These are phyloP conservation scores for Claviceps cyperi DNA, from an alignment of 2,329 filamentous ascomycete species.

Conservation along the genomic window DNA sequence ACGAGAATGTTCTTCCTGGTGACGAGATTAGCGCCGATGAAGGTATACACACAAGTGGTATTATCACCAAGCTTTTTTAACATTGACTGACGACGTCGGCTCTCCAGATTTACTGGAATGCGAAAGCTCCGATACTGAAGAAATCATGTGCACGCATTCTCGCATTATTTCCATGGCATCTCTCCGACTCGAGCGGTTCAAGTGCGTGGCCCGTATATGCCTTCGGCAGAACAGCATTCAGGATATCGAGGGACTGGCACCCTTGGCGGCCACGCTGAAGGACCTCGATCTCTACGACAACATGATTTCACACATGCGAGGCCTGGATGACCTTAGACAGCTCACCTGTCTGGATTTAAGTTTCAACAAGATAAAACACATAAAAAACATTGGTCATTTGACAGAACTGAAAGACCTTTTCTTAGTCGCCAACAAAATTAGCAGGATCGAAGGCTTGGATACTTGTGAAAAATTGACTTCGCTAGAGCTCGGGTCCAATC, in stretches of 20 bases:
- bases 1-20: conserved; percentile 51
- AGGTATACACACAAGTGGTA: conserved; percentile 31
- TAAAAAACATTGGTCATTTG: conserved; percentile 74
- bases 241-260: conserved; percentile 58
- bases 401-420: conserved; percentile 69
- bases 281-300: conserved; percentile 98
- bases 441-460: conserved; percentile 70
- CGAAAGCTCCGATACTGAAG: conserved; percentile 48
- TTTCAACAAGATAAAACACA: conserved; percentile 99
- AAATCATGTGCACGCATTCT: conserved; percentile 83
- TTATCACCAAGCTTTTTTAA: background rate
- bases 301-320: conserved; percentile 72
- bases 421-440: conserved; percentile 91
- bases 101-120: conserved; percentile 42
- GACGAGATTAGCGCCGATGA: conserved; percentile 73
- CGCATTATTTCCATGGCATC: conserved; percentile 65
- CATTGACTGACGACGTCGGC: conserved; percentile 8
- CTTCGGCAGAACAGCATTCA: conserved; percentile 86
- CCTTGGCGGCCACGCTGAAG: conserved; percentile 50
- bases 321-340: conserved; percentile 61
- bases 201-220: conserved; percentile 60
- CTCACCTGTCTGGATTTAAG: conserved; percentile 76
- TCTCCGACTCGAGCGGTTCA: conserved; percentile 73
- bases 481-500: conserved; percentile 83
- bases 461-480: conserved; percentile 61